Percentiles rank a stretch among this genome's conserved stretches.
These are phyloP conservation scores for Dothiorella sarmentorum DNA, from an alignment of 2,329 filamentous ascomycete species.

Conservation along the genomic window DNA sequence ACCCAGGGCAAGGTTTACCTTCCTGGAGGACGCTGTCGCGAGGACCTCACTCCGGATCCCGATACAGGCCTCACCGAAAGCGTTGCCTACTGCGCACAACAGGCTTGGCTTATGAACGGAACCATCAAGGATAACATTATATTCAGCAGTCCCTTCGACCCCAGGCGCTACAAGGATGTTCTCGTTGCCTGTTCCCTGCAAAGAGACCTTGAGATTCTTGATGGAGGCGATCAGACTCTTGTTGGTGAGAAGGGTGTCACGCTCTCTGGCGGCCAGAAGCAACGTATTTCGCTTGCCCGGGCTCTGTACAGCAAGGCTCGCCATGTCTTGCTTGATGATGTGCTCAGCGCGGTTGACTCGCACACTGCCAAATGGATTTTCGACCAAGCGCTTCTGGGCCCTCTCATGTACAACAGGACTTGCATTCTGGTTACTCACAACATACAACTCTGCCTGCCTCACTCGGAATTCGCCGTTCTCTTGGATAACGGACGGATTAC, in stretches of 20 bases:
- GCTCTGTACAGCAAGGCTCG: slow-evolving; percentile 94
- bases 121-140: slow-evolving; percentile 95
- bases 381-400: slow-evolving; percentile 83
- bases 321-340: slow-evolving; percentile 89
- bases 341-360: slow-evolving; percentile 92
- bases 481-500: slow-evolving; percentile 82
- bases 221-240: slow-evolving; percentile 86
- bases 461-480: slow-evolving; percentile 75
- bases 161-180: slow-evolving; percentile 80
- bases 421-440: slow-evolving; percentile 97
- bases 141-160: slow-evolving; percentile 77
- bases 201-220: slow-evolving; percentile 86
- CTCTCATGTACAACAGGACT: slow-evolving; percentile 82
- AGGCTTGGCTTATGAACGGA: slow-evolving; percentile 94
- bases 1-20: slow-evolving; percentile 77
- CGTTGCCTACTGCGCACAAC: slow-evolving; percentile 93
- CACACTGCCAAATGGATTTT: slow-evolving; percentile 99
- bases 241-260: slow-evolving; percentile 98
- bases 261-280: slow-evolving; percentile 94
- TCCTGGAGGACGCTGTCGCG: slow-evolving; percentile 79
- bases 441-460: slow-evolving; percentile 77
- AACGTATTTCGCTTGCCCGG: slow-evolving; percentile 92
- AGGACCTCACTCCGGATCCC: slow-evolving; percentile 77
- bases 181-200: slow-evolving; percentile 88
- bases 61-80: slow-evolving; percentile 86